Conservation (phyloP, 768 basidiomycete species). For the Crassisporium funariophilum region DNA sequence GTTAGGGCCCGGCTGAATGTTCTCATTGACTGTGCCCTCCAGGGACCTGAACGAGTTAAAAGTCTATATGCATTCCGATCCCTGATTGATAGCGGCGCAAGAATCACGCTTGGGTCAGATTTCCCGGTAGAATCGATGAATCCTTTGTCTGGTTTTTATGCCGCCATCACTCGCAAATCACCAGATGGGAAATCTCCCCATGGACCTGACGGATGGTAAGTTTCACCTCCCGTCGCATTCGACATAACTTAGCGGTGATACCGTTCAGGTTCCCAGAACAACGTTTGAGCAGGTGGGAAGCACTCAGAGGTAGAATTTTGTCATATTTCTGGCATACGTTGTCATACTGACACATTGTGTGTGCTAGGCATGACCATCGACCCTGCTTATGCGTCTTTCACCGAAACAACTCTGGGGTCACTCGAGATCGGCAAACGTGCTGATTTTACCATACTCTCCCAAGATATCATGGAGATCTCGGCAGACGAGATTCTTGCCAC, state of each 20-base stretch:
- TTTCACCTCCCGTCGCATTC: no score
- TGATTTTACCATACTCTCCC: slow-evolving; percentile 83
- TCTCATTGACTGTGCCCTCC: slow-evolving; percentile 8
- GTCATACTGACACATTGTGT: slow-evolving; percentile 1
- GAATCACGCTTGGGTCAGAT: slow-evolving; percentile 83
- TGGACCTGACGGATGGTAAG: slow-evolving; percentile 81
- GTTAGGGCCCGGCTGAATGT: background rate
- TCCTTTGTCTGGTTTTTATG: slow-evolving; percentile 83
- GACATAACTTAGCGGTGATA: no score
- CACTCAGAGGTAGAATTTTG: slow-evolving; percentile 57
- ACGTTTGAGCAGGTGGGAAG: slow-evolving; percentile 72
- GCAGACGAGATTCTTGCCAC: slow-evolving; percentile 62
- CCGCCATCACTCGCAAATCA: slow-evolving; percentile 79
- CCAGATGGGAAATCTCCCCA: slow-evolving; percentile 76
- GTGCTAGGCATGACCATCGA: slow-evolving; percentile 82
- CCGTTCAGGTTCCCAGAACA: slow-evolving; percentile 92
- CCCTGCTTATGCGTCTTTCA: slow-evolving; percentile 86
- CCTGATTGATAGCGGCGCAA: slow-evolving; percentile 61
- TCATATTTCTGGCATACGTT: background rate
- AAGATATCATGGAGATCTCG: slow-evolving; percentile 76
- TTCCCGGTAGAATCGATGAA: slow-evolving; percentile 89
- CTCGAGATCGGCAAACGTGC: slow-evolving; percentile 78
- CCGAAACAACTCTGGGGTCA: slow-evolving; percentile 72
- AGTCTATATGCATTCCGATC: slow-evolving; percentile 86
- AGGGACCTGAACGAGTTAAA: slow-evolving; percentile 86